Evolutionary conservation across 768 basidiomycete species (phyloP).

Genomic region (Mycena albidolilacea): DNA sequence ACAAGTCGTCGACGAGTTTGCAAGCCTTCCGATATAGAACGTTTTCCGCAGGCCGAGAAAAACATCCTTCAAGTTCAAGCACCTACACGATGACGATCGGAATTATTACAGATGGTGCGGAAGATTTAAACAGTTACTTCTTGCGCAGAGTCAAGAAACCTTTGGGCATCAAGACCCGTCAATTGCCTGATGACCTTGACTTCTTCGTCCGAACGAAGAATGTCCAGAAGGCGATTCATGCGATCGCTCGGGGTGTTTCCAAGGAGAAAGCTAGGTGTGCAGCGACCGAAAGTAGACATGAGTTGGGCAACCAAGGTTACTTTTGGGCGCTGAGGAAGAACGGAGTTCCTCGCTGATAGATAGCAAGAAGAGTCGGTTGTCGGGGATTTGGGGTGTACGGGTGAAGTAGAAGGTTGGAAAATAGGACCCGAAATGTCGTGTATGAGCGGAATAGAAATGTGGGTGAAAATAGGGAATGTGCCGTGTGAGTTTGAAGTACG

Average conservation of each 20-base stretch:
- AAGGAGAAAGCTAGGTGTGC: background rate
- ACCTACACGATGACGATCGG: no score
- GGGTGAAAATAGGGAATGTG: no score
- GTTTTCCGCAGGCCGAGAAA: slow-evolving; percentile 4
- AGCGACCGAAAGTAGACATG: no score
- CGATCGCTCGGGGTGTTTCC: background rate
- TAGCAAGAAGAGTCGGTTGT: no score
- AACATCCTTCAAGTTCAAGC: background rate
- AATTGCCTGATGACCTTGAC: background rate
- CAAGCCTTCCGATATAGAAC: slow-evolving; percentile 2
- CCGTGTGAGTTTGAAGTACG: no score
- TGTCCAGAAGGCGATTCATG: background rate
- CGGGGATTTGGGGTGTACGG: no score
- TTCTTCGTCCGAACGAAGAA: background rate
- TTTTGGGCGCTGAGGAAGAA: no score
- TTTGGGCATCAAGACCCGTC: background rate
- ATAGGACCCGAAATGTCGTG: no score
- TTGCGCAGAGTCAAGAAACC: background rate
- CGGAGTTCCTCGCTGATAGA: no score
- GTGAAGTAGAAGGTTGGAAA: no score
- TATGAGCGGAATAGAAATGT: no score
- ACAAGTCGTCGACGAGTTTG: background rate
- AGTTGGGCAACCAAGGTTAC: no score
- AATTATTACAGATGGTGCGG: background rate
- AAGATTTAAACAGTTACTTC: background rate